A percentile compares a stretch with the other conserved stretches of the same genome.
Conservation (phyloP, 2,329 filamentous ascomycete genomes). For the Arthrinium puccinioides region DNA sequence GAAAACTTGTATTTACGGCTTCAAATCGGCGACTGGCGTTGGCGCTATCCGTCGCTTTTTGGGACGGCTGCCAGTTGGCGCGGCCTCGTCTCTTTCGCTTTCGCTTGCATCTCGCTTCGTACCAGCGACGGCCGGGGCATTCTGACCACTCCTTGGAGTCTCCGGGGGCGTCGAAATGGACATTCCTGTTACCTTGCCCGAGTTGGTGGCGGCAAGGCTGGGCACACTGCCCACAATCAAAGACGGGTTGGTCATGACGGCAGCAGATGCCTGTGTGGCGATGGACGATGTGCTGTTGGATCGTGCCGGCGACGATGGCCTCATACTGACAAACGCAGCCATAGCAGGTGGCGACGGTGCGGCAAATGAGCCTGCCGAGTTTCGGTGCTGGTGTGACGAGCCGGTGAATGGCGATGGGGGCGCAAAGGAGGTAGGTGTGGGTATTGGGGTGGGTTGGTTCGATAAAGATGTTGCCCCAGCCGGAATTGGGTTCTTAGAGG, state of each 20-base stretch:
- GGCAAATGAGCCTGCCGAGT: conserved; percentile 49
- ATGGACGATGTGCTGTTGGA: conserved; percentile 84
- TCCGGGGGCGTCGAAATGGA: conserved; percentile 86
- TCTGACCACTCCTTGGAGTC: conserved; percentile 63
- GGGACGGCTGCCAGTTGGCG: neutral
- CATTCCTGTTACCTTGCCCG: conserved; percentile 53
- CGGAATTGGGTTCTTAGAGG: conserved; percentile 35
- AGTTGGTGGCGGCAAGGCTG: conserved; percentile 66
- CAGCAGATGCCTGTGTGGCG: conserved; percentile 52
- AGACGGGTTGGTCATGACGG: conserved; percentile 67
- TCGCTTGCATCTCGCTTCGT: conserved; percentile 3
- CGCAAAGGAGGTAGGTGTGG: conserved; percentile 59
- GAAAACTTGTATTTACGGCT: neutral
- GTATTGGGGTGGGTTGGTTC: conserved; percentile 59
- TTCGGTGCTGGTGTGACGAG: conserved; percentile 47
- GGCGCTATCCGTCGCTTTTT: conserved; percentile 3
- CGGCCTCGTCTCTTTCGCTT: neutral
- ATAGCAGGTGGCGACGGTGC: conserved; percentile 52
- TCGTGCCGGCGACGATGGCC: conserved; percentile 71
- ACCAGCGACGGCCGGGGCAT: conserved; percentile 26
- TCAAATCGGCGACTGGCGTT: conserved; percentile 1
- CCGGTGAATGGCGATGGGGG: conserved; percentile 52
- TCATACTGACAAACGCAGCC: conserved; percentile 51
- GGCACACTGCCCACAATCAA: conserved; percentile 73
- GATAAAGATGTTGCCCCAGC: conserved; percentile 37